Evolutionary conservation across 2,329 filamentous ascomycete species (phyloP), one percentile per base, ranked within the genome.

Genomic region (Xylaria sp.): DNA sequence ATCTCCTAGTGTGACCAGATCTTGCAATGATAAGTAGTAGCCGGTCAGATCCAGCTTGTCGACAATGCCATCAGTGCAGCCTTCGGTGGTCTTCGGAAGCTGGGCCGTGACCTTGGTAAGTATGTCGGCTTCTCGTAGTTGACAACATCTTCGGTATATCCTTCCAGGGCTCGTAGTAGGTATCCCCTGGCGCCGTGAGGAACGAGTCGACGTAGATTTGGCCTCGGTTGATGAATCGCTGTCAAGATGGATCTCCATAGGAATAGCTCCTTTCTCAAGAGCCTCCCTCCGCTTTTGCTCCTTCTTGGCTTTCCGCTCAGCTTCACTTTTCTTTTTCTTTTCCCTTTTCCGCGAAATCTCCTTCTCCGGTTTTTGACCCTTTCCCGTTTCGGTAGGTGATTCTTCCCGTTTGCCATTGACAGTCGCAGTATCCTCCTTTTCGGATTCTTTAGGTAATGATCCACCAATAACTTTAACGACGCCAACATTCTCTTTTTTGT

Each of bases 301-400:
- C 77, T 96, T 97, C 61, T 94, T 88, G 67, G 96, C 93, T 77
- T 96, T 97, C 47, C 94, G 86, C 79, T 97, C 95, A 66, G 95
- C 94, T 77, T 97, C 95, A 45, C 92, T 97, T 71, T 91, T 90
- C 82, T 97, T 97, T 81, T 97, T 97, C 84, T 97, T 97, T 76
- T 97, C 94, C 79, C 93, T 96, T 80, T 96, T 97, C 73, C 90
- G 90, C 7, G 84, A 89, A 0, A 80, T 82, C 36, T 79, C 86
- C 76, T 80, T 81, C 71, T 76, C 76, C 17, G 72, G 65, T 61
- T 74, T 74, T 4, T 71, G 61, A 38, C 72, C 72, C 27, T 81
- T 78, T 50, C 75, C 75, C 55, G 74, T 75, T 45, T 78, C 65
- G 9, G 71, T 61, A 31, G 69, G 69, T 47, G 68, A 68, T 62